Conservation (phyloP, 2,329 filamentous ascomycete genomes). For the Trichoderma gracile region DNA sequence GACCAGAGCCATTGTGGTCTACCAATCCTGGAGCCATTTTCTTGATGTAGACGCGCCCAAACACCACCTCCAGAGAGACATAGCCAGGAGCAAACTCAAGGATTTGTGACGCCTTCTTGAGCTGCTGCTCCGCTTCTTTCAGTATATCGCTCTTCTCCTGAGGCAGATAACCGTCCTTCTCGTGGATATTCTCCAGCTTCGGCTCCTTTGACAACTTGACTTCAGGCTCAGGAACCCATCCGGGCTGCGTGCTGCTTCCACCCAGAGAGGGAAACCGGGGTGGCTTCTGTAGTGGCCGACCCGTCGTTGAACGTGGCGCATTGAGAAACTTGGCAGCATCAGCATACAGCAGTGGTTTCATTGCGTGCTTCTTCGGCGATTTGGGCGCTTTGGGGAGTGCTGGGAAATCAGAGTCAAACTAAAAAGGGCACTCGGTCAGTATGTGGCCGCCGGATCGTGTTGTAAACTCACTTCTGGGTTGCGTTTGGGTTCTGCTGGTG, state of each 20-base stretch:
- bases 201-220: neutral
- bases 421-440: neutral
- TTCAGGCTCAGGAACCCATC: no score
- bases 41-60: conserved; percentile 37
- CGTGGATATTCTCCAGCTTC: neutral
- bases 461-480: neutral
- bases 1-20: conserved; percentile 28
- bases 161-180: neutral
- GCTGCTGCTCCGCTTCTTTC: conserved; percentile 22
- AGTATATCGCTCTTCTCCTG: conserved; percentile 26
- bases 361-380: conserved; percentile 2
- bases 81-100: conserved; percentile 33
- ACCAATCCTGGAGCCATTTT: conserved; percentile 29
- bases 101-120: conserved; percentile 27
- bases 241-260: neutral
- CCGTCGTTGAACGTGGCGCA: neutral
- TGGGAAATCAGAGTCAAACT: conserved; percentile 13
- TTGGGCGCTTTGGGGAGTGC: neutral
- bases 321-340: conserved; percentile 8
- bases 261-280: neutral
- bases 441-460: neutral
- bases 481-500: neutral
- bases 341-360: neutral
- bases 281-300: neutral
- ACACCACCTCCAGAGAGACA: conserved; percentile 32